phyloP scores from a whole-genome alignment of 306 rosid genomes.

The Acacia acuminata region DNA sequence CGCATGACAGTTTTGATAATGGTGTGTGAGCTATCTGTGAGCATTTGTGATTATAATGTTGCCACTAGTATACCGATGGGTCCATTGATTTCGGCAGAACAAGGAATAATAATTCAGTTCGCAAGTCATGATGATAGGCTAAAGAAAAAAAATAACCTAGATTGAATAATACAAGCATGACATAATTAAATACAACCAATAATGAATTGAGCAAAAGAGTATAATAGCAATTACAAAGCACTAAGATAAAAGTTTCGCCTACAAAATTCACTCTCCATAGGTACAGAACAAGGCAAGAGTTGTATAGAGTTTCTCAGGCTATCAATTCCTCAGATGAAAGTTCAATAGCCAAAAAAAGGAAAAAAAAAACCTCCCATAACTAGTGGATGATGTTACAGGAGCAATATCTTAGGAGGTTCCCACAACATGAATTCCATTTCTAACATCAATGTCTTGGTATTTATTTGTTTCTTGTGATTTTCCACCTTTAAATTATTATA shows the following conservation, averaged over 20 bases:
- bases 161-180: neutral
- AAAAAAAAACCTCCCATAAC: neutral
- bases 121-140: neutral
- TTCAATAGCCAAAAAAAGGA: neutral
- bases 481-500: constrained; percentile 37
- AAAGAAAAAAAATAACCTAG: neutral
- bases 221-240: constrained; percentile 13
- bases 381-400: constrained; percentile 17
- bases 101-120: neutral
- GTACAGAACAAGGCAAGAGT: neutral
- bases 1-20: neutral
- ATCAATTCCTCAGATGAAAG: neutral
- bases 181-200: constrained; percentile 7
- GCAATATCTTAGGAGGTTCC: neutral
- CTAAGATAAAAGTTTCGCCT: constrained; percentile 23
- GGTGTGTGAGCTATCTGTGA: neutral
- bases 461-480: constrained; percentile 52
- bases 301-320: neutral
- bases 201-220: constrained; percentile 1
- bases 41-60: neutral
- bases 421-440: constrained; percentile 23
- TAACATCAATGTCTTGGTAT: constrained; percentile 24
- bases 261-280: neutral
- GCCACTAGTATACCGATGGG: neutral
- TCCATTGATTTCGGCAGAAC: neutral